Evolutionary conservation across 768 basidiomycete species (phyloP), one percentile per base, ranked within the genome.

Genomic region (Phaffia tasmanica): DNA sequence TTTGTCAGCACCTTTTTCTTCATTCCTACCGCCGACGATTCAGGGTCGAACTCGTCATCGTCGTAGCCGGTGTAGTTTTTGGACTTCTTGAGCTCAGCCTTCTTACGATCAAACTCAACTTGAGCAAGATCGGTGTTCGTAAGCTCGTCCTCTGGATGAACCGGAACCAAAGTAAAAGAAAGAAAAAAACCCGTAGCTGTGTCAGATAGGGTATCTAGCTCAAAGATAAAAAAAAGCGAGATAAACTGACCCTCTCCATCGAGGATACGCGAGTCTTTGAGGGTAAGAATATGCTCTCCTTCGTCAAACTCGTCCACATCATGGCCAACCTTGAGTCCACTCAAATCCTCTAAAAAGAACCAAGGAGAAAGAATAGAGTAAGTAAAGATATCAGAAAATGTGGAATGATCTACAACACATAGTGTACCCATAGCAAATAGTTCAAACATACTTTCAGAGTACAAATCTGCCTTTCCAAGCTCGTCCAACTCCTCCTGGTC

Each of bases 101-200:
- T 85, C 77, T 89, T 86, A 73, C 88, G 83, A 19, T 81, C 83
- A 15, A 71, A 72, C 71, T 93, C 91, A 60, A 83, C 84, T 74
- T 95, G 93, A 0, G 89, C 91, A 82, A 98, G 83, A 72, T 95
- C 90, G 63, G 95, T 81, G 71, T 99, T 97, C 78, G 95, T 88
- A 18, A 99, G 82, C 77, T 94, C 95, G 76, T 99, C 95, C 86
- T 99, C 95, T 94, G 73, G n/a, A n/a, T n/a, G n/a, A n/a, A n/a
- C n/a, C n/a, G n/a, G n/a, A n/a, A n/a, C n/a, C n/a, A n/a, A 3
- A 18, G 27, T 7, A 14, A 56, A 57, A 47, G 11, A 8, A 55
- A 8, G 27, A n/a, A 29, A 25, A 30, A 50, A 53, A 7, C 9
- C 2, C 8, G 15, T 3, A 53, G 48, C n/a, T 7, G 16, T 19